A percentile compares a stretch with the other conserved stretches of the same genome.
Conservation (phyloP, 2,329 filamentous ascomycete genomes). For the Orbilia oligospora region DNA sequence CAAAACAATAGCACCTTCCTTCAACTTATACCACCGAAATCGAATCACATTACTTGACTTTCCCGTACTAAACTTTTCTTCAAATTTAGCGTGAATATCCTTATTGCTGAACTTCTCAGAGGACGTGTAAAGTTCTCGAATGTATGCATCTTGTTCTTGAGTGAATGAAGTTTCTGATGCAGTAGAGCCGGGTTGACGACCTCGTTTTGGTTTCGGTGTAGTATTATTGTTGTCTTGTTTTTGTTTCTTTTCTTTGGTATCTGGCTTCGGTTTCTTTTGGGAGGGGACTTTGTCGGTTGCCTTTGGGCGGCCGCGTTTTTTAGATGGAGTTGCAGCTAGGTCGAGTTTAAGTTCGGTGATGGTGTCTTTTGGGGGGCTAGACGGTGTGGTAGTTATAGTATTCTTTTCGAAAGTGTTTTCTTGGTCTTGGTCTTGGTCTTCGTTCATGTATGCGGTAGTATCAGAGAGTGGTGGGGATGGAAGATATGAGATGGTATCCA, state of each 20-base stretch:
- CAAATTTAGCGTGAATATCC: slow-evolving; percentile 27
- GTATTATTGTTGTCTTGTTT: neutral
- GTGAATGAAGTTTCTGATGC: slow-evolving; percentile 6
- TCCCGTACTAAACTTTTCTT: slow-evolving; percentile 24
- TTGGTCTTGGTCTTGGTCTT: neutral
- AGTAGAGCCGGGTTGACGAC: neutral
- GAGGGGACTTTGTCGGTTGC: neutral
- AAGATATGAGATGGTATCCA: neutral
- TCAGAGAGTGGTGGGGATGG: slow-evolving; percentile 31
- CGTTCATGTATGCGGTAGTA: neutral
- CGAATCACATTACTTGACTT: slow-evolving; percentile 31
- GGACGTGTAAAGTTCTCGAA: slow-evolving; percentile 26
- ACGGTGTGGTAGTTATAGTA: neutral
- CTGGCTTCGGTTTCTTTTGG: slow-evolving; percentile 34
- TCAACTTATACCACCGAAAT: slow-evolving; percentile 48
- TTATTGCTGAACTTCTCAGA: neutral
- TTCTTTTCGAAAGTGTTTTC: neutral
- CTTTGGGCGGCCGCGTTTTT: slow-evolving; percentile 44
- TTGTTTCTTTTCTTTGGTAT: neutral
- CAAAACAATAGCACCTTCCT: slow-evolving; percentile 27
- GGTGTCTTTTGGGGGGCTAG: neutral
- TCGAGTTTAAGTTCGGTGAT: neutral
- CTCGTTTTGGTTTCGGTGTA: neutral
- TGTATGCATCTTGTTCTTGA: slow-evolving; percentile 36
- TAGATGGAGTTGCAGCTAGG: neutral